Percentiles rank a stretch among this genome's conserved stretches.
Evolutionary conservation across 2,329 filamentous ascomycete genomes (phyloP).

Genomic region (Bipolaris sorokiniana): DNA sequence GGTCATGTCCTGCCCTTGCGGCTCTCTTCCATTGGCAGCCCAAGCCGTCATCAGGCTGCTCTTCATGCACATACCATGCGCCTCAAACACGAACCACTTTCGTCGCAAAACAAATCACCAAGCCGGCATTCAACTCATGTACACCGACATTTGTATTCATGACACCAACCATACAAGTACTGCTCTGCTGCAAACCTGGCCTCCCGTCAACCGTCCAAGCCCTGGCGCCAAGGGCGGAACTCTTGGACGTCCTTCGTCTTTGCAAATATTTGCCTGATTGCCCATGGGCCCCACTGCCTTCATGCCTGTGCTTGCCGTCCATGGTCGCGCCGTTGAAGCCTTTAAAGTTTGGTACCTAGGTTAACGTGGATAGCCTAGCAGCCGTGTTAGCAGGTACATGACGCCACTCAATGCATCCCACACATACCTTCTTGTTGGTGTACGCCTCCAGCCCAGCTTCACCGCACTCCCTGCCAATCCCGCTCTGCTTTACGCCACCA

Average conservation of each 20-base stretch:
- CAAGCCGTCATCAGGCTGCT: constrained; percentile 3
- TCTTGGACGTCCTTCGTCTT: constrained; percentile 28
- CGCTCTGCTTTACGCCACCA: constrained; percentile 67
- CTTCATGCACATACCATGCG: constrained; percentile 5
- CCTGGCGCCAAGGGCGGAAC: constrained; percentile 44
- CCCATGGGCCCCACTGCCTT: not conserved
- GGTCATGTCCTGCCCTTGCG: constrained; percentile 1
- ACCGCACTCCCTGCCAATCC: constrained; percentile 66
- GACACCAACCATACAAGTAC: not conserved
- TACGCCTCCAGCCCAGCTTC: constrained; percentile 68
- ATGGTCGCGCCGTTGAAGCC: not conserved
- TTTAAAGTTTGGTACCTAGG: constrained; percentile 52
- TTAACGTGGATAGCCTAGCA: constrained; percentile 55
- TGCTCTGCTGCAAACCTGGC: not conserved
- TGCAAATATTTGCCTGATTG: not conserved
- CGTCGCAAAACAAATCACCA: not conserved
- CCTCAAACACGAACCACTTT: not conserved
- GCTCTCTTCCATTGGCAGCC: constrained; percentile 9
- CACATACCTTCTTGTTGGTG: constrained; percentile 61
- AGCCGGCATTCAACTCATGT: not conserved
- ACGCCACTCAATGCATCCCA: too few relatives aligned
- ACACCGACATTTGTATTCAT: constrained; percentile 11
- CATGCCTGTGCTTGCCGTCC: not conserved
- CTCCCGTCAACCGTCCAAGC: constrained; percentile 29
- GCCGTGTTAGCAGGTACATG: constrained; percentile 22